Evolutionary conservation across 306 rosid species (phyloP).

Genomic region (Ziziphus jujuba): DNA sequence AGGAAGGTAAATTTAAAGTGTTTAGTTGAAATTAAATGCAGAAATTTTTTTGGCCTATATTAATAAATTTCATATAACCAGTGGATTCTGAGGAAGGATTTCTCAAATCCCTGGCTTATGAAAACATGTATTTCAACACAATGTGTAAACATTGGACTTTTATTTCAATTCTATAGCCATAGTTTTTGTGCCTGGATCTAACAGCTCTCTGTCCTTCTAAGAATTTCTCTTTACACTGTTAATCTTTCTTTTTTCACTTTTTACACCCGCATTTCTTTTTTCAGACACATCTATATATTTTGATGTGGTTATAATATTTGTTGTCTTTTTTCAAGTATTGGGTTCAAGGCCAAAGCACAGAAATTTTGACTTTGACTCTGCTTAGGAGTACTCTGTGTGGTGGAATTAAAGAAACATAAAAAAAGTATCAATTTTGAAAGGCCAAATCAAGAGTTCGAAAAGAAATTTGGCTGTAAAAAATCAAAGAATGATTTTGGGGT

Average conservation of each 20-base stretch:
- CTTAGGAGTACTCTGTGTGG: too few relatives aligned
- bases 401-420: too few relatives aligned
- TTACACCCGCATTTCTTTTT: background rate
- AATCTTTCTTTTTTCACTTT: background rate
- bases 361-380: too few relatives aligned
- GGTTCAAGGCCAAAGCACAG: too few relatives aligned
- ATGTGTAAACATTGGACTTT: slow-evolving; percentile 19
- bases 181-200: slow-evolving; percentile 13
- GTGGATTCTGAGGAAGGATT: too few relatives aligned
- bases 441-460: background rate
- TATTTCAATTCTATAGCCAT: slow-evolving; percentile 8
- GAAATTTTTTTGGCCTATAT: background rate
- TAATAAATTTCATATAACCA: background rate
- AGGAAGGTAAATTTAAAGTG: slow-evolving; percentile 28
- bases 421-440: too few relatives aligned
- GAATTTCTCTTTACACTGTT: slow-evolving; percentile 2
- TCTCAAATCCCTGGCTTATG: too few relatives aligned
- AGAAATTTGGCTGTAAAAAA: background rate
- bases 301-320: too few relatives aligned
- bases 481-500: background rate
- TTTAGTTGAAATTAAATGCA: background rate
- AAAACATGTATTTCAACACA: background rate
- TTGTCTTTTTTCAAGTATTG: background rate
- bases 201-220: slow-evolving; percentile 18
- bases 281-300: too few relatives aligned